phyloP scores from a whole-genome alignment of 2,329 filamentous ascomycete genomes.

The Trichoderma simmonsii region DNA sequence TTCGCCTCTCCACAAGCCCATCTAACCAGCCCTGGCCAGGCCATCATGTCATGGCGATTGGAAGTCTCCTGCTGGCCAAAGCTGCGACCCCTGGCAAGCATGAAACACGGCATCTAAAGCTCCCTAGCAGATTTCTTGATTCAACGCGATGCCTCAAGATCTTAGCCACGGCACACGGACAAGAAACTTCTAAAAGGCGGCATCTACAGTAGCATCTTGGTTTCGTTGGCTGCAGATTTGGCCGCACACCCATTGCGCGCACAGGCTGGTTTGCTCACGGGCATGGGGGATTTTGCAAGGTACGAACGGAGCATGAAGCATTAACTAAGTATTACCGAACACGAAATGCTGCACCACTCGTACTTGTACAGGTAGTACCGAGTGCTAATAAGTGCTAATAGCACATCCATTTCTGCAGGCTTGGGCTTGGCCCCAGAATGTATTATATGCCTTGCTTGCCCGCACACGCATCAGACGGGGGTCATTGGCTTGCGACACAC shows the following conservation, averaged over 20 bases:
- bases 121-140: background rate
- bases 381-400: background rate
- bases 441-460: background rate
- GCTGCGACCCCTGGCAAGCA: background rate
- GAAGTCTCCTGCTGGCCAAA: background rate
- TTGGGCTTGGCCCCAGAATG: background rate
- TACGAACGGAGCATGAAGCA: background rate
- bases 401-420: background rate
- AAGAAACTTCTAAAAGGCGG: background rate
- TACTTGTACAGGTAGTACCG: background rate
- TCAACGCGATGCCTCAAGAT: background rate
- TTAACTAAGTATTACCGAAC: background rate
- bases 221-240: background rate
- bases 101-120: slow-evolving; percentile 14
- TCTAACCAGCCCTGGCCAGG: slow-evolving; percentile 9
- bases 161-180: background rate
- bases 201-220: background rate
- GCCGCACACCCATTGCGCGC: background rate
- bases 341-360: background rate
- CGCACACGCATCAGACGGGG: background rate
- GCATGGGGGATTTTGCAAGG: background rate
- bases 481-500: background rate
- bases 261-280: background rate
- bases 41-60: slow-evolving; percentile 10
- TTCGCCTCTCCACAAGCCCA: slow-evolving; percentile 14